phyloP scores from a whole-genome alignment of 2,329 filamentous ascomycete species.

The Venturia asperata region DNA sequence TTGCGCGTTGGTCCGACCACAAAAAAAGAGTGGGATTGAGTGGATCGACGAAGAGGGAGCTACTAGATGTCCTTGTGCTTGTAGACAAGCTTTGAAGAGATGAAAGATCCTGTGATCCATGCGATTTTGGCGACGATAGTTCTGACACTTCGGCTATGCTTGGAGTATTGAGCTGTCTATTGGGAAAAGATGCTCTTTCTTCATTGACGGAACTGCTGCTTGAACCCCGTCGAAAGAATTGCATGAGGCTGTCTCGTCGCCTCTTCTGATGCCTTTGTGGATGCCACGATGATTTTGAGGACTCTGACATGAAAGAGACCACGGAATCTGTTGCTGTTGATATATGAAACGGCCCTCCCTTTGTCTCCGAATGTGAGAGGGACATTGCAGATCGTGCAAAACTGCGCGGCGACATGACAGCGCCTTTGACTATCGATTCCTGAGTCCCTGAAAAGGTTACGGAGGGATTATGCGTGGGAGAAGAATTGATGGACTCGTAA shows the following conservation, averaged over 20 bases:
- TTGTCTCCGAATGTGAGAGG: background rate
- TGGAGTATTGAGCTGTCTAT: background rate
- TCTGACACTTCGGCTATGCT: slow-evolving; percentile 16
- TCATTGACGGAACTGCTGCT: background rate
- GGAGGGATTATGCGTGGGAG: background rate
- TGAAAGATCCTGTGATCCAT: slow-evolving; percentile 17
- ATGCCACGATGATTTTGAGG: background rate
- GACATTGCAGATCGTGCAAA: background rate
- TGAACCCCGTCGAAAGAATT: slow-evolving; percentile 14
- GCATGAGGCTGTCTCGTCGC: slow-evolving; percentile 13
- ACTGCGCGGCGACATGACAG: background rate
- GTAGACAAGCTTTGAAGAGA: slow-evolving; percentile 14
- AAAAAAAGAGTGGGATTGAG: background rate
- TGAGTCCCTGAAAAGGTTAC: slow-evolving; percentile 6
- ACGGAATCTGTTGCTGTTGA: slow-evolving; percentile 2
- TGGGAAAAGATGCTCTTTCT: background rate
- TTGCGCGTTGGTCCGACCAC: background rate
- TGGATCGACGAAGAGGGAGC: slow-evolving; percentile 13
- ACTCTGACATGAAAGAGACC: slow-evolving; percentile 9
- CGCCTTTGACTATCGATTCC: background rate
- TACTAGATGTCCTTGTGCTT: slow-evolving; percentile 17
- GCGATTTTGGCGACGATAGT: slow-evolving; percentile 10
- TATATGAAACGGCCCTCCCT: background rate
- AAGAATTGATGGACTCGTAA: background rate
- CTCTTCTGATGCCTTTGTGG: slow-evolving; percentile 8